Conservation (phyloP, 805 yeast species). For the Wickerhamiella cacticola region DNA sequence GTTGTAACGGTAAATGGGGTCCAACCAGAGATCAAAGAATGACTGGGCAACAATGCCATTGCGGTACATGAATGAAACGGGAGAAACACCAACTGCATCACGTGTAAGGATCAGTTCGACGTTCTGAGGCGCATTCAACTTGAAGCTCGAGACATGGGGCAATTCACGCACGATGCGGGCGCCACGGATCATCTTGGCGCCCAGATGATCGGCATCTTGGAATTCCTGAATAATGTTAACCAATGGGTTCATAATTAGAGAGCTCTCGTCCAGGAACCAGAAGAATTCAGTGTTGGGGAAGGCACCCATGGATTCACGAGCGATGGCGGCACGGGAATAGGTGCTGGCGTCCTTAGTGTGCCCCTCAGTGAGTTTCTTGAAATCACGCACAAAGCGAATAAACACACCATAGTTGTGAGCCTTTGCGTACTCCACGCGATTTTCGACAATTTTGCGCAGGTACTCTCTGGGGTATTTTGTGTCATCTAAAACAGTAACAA, state of each 20-base stretch:
- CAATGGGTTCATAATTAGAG: conserved; percentile 60
- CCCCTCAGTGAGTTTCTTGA: conserved; percentile 27
- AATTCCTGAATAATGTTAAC: conserved; percentile 50
- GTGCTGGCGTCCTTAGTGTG: conserved; percentile 24
- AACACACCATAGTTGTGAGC: conserved; percentile 71
- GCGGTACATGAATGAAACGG: conserved; percentile 58
- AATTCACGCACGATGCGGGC: conserved; percentile 48
- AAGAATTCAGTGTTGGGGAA: conserved; percentile 86
- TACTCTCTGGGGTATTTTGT: conserved; percentile 52
- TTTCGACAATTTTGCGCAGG: conserved; percentile 61
- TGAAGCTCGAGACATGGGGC: conserved; percentile 42
- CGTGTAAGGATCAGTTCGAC: conserved; percentile 59
- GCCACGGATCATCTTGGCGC: conserved; percentile 51
- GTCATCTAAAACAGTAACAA: conserved; percentile 77
- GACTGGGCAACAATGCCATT: conserved; percentile 56
- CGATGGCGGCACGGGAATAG: conserved; percentile 53
- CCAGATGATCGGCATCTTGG: conserved; percentile 47
- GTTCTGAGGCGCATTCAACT: conserved; percentile 41
- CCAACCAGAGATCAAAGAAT: conserved; percentile 69
- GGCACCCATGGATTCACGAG: conserved; percentile 85
- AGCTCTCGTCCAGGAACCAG: conserved; percentile 69
- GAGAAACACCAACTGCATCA: conserved; percentile 47
- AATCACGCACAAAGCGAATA: conserved; percentile 77
- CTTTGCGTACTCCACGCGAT: conserved; percentile 81
- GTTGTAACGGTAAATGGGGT: conserved; percentile 57